Evolutionary conservation across 805 yeast species (phyloP).

Genomic region (Kodamaea lidongshanica): DNA sequence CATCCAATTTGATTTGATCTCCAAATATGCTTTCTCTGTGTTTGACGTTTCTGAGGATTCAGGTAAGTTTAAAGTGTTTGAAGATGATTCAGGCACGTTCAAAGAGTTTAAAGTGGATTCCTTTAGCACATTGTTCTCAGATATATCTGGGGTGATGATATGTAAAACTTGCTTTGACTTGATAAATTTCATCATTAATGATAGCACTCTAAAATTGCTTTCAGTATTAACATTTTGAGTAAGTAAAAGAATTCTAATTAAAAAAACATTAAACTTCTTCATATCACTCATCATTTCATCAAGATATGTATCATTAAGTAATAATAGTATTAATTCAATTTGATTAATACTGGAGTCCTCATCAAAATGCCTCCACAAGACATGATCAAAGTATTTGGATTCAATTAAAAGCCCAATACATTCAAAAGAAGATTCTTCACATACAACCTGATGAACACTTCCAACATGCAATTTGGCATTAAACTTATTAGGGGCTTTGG

Average conservation of each 20-base stretch:
- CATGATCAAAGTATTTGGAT: conserved; percentile 20
- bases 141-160: no score
- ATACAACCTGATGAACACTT: conserved; percentile 13
- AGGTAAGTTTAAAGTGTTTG: no score
- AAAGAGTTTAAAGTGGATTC: no score
- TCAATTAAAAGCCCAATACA: conserved; percentile 9
- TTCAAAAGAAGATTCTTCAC: conserved; percentile 4
- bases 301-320: conserved; percentile 10
- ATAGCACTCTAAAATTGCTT: conserved; percentile 14
- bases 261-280: conserved; percentile 19
- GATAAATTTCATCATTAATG: conserved; percentile 7
- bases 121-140: no score
- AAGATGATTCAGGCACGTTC: no score
- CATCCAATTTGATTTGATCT: conserved; percentile 7
- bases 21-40: conserved; percentile 1
- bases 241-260: conserved; percentile 23
- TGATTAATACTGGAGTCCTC: conserved; percentile 36
- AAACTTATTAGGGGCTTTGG: conserved; percentile 14
- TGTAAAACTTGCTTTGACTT: no score
- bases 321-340: conserved; percentile 27
- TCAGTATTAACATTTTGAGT: conserved; percentile 13
- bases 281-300: conserved; percentile 12
- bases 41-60: no score
- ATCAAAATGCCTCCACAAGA: conserved; percentile 38
- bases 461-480: conserved; percentile 10